Base-by-base conservation (phyloP, 768 basidiomycete species). In the Kwoniella europaea region DNA sequence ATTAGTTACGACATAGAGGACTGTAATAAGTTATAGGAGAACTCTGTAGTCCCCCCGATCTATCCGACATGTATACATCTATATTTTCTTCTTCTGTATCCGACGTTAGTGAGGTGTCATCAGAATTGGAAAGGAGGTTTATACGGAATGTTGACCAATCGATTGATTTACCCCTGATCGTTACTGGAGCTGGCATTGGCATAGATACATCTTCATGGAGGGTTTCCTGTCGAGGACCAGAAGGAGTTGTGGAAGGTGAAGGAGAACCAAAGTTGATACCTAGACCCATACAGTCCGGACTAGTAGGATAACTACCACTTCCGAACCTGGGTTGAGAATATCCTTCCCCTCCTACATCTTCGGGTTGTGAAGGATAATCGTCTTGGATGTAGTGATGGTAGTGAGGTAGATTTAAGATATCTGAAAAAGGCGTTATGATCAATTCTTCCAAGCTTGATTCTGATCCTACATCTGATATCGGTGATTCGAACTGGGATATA, bases 361-460 rank as follows among this genome's bases (percentile, higher is more conserved):
- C 46, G 18, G 46, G 12, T 50, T 18, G 46, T 13, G 46, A 50
- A 50, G 13, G 46, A 55, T 52, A 15, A 52, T 7, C 13, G 5
- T 52, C 50, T 10, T 52, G 15, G 16, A 52, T 52, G 50, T 52
- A 15, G 20, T 16, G 15, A 16, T 15, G 50, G 20, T 18, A 4
- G 6, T 24, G 15, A n/a, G 54, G 54, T 18, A 55, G 24, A 22
- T 20, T 18, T 18, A 24, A 22, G 24, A 55, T 55, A 22, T 55
- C 54, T 13, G 54, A 55, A 22, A 55, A 55, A n/a, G 54, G 54
- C 2, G 54, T 55, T 20, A 55, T 55, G 54, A 55, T 55, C 20
- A 55, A n/a, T 18, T 55, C 54, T n/a, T 55, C 54, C 24, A 22
- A 55, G 12, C 24, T 9, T 12, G 54, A 55, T 10, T 12, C 10